A percentile compares a stretch with the other conserved stretches of the same genome.
Evolutionary conservation across 805 yeast genomes (phyloP).

Genomic region (Candida ulmi): DNA sequence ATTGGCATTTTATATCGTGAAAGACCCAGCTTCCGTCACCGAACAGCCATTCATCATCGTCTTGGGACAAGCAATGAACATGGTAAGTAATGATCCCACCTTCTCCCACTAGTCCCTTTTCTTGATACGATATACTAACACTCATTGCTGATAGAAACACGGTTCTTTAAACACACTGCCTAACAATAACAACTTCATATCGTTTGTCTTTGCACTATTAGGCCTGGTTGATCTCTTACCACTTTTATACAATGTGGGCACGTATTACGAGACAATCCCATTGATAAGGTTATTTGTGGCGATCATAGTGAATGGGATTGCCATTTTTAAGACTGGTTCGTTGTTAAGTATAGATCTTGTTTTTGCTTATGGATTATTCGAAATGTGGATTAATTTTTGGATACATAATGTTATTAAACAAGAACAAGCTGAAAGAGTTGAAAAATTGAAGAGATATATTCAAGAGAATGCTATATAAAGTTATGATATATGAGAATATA

Average conservation of each 20-base stretch:
- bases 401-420: conserved; percentile 59
- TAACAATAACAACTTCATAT: conserved; percentile 31
- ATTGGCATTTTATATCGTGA: conserved; percentile 40
- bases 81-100: too few relatives aligned
- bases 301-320: conserved; percentile 44
- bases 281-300: conserved; percentile 49
- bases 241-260: conserved; percentile 35
- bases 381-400: conserved; percentile 65
- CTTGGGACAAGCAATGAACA: conserved; percentile 54
- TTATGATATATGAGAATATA: too few relatives aligned
- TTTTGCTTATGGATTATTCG: conserved; percentile 51
- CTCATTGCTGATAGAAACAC: conserved; percentile 13
- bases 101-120: too few relatives aligned
- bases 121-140: conserved; percentile 4
- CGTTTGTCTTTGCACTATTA: conserved; percentile 37
- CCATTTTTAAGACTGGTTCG: conserved; percentile 39
- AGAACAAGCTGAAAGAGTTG: conserved; percentile 40
- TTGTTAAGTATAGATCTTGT: conserved; percentile 57
- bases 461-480: background rate
- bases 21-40: conserved; percentile 39
- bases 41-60: conserved; percentile 43
- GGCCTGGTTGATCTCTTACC: conserved; percentile 56
- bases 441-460: conserved; percentile 24
- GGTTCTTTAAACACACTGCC: conserved; percentile 32
- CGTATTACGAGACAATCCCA: conserved; percentile 53